Evolutionary conservation across 139 green algal species (phyloP).

Genomic region (Chlamydomonas applanata): DNA sequence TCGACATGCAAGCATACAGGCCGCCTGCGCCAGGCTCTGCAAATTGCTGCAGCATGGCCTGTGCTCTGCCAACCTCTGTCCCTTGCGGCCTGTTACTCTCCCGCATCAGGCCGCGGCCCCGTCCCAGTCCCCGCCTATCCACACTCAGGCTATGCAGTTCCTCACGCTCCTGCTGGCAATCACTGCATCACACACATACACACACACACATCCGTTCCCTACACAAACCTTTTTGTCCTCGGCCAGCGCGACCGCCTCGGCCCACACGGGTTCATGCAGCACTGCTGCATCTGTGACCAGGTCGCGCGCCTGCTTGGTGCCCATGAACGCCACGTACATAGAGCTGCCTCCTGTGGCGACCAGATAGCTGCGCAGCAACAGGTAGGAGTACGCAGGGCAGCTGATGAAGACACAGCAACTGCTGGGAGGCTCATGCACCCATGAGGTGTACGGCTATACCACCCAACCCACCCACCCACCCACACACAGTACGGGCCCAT

Average conservation of each 20-base stretch:
- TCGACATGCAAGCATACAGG: neutral
- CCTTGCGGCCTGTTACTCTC: no score
- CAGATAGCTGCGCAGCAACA: slow-evolving; percentile 65
- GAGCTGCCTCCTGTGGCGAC: slow-evolving; percentile 42
- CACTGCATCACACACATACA: neutral
- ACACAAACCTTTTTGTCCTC: slow-evolving; percentile 34
- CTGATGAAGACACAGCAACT: neutral
- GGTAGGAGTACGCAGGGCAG: neutral
- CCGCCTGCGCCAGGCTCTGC: no score
- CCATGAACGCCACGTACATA: slow-evolving; percentile 72
- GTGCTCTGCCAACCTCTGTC: no score
- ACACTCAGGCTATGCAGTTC: neutral
- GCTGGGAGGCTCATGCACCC: no score
- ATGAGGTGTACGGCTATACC: no score
- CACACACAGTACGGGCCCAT: no score
- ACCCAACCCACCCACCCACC: no score
- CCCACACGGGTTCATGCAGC: slow-evolving; percentile 51
- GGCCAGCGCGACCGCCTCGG: slow-evolving; percentile 27
- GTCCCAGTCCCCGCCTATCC: no score
- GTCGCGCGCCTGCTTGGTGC: slow-evolving; percentile 45
- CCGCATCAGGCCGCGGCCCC: neutral
- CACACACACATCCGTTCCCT: neutral
- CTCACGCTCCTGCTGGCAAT: neutral
- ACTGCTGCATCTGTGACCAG: slow-evolving; percentile 50
- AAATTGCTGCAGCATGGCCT: no score